Conservation (phyloP, 2,329 filamentous ascomycete species). For the Camptophora hylomeconis region DNA sequence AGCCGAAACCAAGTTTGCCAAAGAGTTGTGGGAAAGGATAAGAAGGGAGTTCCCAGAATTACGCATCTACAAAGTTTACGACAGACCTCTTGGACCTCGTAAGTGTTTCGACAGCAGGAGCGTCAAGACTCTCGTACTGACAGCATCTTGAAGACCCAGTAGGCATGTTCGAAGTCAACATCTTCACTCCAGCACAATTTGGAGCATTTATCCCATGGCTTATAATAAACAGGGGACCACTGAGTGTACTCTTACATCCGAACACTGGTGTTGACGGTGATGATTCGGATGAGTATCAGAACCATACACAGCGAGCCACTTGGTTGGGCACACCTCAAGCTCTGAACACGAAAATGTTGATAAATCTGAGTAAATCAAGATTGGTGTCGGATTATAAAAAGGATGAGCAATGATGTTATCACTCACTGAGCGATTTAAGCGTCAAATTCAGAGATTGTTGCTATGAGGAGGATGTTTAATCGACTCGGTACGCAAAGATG, state of each 20-base stretch:
- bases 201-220: constrained; percentile 82
- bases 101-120: no score
- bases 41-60: constrained; percentile 56
- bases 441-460: no score
- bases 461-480: no score
- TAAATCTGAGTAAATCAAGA: no score
- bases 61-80: constrained; percentile 64
- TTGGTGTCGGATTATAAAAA: no score
- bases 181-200: constrained; percentile 77
- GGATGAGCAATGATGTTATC: no score
- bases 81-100: constrained; percentile 68
- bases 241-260: constrained; percentile 70
- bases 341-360: no score
- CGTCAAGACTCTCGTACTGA: no score
- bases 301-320: constrained; percentile 30
- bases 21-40: constrained; percentile 63
- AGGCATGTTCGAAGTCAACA: constrained; percentile 85
- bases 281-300: constrained; percentile 39
- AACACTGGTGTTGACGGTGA: constrained; percentile 46
- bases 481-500: no score
- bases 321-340: constrained; percentile 36
- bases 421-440: no score
- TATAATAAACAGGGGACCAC: constrained; percentile 63
- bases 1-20: constrained; percentile 53
- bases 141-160: no score